Evolutionary conservation across 345 rosid genomes (phyloP), one percentile per base, ranked within the genome.

Genomic region (Noccaea bulbosa): DNA sequence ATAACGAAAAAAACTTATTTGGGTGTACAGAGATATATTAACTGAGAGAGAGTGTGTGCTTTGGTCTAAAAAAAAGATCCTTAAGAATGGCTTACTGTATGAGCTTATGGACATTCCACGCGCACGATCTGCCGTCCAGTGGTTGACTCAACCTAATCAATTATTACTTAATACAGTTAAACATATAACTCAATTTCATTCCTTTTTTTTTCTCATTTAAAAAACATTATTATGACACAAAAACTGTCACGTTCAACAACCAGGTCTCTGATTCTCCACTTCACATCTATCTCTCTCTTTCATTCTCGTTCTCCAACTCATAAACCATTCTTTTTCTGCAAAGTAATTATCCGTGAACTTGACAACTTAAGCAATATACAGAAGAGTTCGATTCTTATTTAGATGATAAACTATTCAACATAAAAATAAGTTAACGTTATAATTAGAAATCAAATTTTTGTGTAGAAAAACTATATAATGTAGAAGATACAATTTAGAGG

Each of bases 201-300:
- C 5, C 6, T 34, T 16, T 20, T 30, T 39, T 57, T 48, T 11
- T 15, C 43, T 62, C 22, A 17, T 45, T 37, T 27, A 0, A 2
- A 44, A 46, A 62, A 56, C 3, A 43, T 35, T 52, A 55, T 53
- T 47, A 40, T 69, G 55, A 55, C 27, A 48, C 55, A 69, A 14
- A 67, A 75, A 62, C 54, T 75, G 75, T 75, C 79, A 75, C 55
- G 54, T 76, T 76, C 79, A 76, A 62, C 47, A 69, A 76, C 79
- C 46, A 76, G 32, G 67, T 70, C 79, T 62, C 70, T 69, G 47
- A 62, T 69, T 69, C 71, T 75, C 75, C 74, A 39, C 60, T 62
- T 69, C 54, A 32, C 66, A 62, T 53, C 65, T 67, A n/a, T 73
- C 58, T 43, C 48, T 61, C 38, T 43, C 47, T 20, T 0, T 65